Evolutionary conservation across 805 yeast genomes (phyloP).

Genomic region (Komagataella ulmi): DNA sequence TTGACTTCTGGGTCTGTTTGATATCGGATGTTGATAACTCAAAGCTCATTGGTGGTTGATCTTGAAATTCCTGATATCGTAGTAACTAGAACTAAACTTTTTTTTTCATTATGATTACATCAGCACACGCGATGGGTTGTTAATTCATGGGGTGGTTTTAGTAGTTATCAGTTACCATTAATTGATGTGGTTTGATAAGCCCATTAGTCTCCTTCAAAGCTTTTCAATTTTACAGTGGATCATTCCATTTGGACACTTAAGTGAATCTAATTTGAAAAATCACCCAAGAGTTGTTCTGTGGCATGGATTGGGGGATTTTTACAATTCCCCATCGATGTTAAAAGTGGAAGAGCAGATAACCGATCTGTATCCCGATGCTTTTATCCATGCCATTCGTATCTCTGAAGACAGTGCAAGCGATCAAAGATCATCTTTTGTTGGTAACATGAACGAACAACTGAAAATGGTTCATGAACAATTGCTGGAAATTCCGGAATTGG

Average conservation of each 20-base stretch:
- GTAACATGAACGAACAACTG: constrained; percentile 44
- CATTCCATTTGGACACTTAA: background rate
- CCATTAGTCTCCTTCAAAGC: background rate
- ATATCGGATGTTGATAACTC: constrained; percentile 2
- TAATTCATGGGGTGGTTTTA: background rate
- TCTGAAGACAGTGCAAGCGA: constrained; percentile 38
- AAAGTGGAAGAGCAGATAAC: constrained; percentile 28
- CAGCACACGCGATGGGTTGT: background rate
- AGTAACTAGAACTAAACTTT: background rate
- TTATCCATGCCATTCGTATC: constrained; percentile 39
- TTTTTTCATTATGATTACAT: background rate
- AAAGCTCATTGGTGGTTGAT: background rate
- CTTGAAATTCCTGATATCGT: background rate
- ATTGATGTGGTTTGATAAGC: background rate
- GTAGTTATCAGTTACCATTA: background rate
- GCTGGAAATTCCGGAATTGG: constrained; percentile 27
- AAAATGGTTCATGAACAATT: constrained; percentile 43
- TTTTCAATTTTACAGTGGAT: background rate
- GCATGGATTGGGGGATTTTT: constrained; percentile 80
- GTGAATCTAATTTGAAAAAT: background rate
- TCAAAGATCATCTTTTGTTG: constrained; percentile 40
- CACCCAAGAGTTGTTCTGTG: constrained; percentile 41
- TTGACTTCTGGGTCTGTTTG: constrained; percentile 9
- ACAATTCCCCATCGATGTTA: constrained; percentile 45
- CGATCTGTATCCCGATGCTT: constrained; percentile 32